phyloP scores from a whole-genome alignment of 805 yeast genomes.

The Zygoascus bituminiphila region DNA sequence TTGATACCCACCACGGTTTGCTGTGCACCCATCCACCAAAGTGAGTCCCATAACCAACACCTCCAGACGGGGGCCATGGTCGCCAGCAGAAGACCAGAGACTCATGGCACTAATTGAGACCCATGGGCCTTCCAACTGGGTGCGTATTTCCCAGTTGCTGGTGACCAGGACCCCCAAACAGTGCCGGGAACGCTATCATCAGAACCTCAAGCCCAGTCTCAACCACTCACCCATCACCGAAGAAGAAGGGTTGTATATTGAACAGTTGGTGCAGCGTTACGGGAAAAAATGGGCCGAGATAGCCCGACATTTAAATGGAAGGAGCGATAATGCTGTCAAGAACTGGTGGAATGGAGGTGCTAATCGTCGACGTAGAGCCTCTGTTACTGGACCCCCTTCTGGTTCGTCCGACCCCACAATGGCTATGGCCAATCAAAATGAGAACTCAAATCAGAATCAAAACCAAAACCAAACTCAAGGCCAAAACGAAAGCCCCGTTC shows the following conservation, averaged over 20 bases:
- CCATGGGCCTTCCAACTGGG: constrained; percentile 85
- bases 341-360: constrained; percentile 98
- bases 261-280: constrained; percentile 63
- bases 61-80: constrained; percentile 75
- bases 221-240: constrained; percentile 75
- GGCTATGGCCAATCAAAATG: too few species aligned
- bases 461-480: background rate
- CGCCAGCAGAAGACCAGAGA: constrained; percentile 71
- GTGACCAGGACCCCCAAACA: constrained; percentile 83
- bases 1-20: background rate
- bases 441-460: background rate
- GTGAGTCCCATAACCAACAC: constrained; percentile 5
- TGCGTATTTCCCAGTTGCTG: constrained; percentile 63
- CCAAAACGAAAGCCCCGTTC: background rate
- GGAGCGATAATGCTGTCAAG: constrained; percentile 85
- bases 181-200: constrained; percentile 86
- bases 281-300: constrained; percentile 95
- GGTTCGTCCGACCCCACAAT: background rate
- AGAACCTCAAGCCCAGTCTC: constrained; percentile 76
- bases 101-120: constrained; percentile 59
- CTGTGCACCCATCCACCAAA: background rate
- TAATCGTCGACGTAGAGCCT: constrained; percentile 52
- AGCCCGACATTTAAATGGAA: constrained; percentile 76
- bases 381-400: constrained; percentile 2
- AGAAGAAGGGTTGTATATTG: constrained; percentile 78